A percentile compares a stretch with the other conserved stretches of the same genome.
phyloP scores from a whole-genome alignment of 176 grass and related monocot genomes.

The Carex parvula region DNA sequence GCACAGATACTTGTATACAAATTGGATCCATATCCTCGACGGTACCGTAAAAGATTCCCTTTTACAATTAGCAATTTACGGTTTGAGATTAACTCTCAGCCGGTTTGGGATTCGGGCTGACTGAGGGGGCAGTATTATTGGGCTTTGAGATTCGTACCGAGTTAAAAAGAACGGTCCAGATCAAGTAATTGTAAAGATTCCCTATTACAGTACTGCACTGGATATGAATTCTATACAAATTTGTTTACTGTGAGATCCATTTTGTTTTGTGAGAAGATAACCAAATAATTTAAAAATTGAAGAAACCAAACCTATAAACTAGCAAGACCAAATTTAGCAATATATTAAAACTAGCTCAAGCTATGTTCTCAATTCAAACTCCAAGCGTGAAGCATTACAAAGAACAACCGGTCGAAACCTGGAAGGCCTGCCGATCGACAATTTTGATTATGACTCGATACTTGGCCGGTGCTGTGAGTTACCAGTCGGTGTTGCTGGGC shows the following conservation, averaged over 20 bases:
- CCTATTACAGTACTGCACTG: no score
- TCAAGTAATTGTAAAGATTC: no score
- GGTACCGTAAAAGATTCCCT: no score
- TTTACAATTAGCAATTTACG: no score
- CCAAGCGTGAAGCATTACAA: slow-evolving; percentile 52
- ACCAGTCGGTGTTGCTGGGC: slow-evolving; percentile 62
- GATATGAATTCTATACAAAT: no score
- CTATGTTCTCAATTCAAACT: not conserved
- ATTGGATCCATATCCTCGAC: no score
- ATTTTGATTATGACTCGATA: slow-evolving; percentile 61
- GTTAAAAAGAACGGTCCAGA: no score
- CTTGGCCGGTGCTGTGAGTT: slow-evolving; percentile 82
- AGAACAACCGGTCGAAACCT: slow-evolving; percentile 54
- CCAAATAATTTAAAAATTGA: not conserved
- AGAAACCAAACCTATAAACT: not conserved
- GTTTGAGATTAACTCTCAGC: no score
- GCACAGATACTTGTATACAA: not conserved
- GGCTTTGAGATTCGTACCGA: no score
- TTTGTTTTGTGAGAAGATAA: not conserved
- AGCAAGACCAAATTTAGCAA: not conserved
- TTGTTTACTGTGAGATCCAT: not conserved
- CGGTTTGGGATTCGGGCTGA: no score
- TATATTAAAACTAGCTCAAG: not conserved
- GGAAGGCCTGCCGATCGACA: slow-evolving; percentile 56
- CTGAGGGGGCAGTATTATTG: no score